A percentile compares a stretch with the other conserved stretches of the same genome.
Conservation (phyloP, 2,329 filamentous ascomycete species). For the Alternaria infectoria region DNA sequence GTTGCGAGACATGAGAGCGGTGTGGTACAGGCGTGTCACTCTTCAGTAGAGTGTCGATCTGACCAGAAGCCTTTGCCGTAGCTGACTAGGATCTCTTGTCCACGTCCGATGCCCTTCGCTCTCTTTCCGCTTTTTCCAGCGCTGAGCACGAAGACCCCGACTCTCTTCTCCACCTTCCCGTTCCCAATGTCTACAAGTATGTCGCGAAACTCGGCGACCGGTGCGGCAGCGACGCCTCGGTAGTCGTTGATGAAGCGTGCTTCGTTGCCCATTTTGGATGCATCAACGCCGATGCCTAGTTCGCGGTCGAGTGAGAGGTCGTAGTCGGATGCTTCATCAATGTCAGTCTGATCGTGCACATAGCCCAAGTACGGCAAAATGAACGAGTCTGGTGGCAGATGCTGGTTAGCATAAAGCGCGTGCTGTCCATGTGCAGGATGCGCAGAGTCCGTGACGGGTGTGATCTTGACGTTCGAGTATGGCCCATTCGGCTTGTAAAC, state of each 20-base stretch:
- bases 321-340: conserved; percentile 56
- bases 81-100: conserved; percentile 60
- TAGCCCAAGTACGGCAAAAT: conserved; percentile 59
- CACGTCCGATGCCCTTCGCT: conserved; percentile 54
- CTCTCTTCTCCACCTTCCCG: conserved; percentile 53
- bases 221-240: conserved; percentile 52
- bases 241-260: conserved; percentile 62
- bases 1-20: not conserved
- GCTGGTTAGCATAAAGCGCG: conserved; percentile 56
- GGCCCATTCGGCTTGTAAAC: conserved; percentile 32
- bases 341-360: conserved; percentile 53
- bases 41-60: conserved; percentile 34
- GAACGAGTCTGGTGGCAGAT: conserved; percentile 54
- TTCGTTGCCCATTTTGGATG: conserved; percentile 57
- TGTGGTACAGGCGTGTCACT: conserved; percentile 3
- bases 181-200: conserved; percentile 46
- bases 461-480: conserved; percentile 51
- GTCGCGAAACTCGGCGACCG: conserved; percentile 54
- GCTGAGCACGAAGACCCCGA: conserved; percentile 59
- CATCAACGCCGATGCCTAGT: conserved; percentile 57
- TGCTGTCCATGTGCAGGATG: conserved; percentile 58
- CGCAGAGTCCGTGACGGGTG: conserved; percentile 45
- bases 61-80: conserved; percentile 62
- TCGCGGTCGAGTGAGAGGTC: conserved; percentile 60
- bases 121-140: conserved; percentile 57